Base-by-base conservation (phyloP, 2,329 filamentous ascomycete species). In the Rhexocercosporidium sp. region DNA sequence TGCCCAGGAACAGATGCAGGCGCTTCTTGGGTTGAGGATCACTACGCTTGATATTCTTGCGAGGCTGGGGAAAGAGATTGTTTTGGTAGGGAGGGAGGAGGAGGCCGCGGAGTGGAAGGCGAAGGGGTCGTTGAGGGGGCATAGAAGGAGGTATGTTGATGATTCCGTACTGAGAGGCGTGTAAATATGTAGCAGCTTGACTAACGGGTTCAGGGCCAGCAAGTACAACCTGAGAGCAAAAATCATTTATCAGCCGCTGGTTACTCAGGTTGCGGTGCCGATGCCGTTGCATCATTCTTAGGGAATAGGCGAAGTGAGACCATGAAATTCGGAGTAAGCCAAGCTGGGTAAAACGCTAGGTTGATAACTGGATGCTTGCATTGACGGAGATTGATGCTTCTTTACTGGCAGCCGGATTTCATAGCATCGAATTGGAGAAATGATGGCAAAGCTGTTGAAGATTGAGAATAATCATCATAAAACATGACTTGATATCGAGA, bases 21-120 rank as follows among this genome's bases (percentile, higher is more conserved):
- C 49, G 2, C 22, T 63, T 34, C 22, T 54, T 1, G 61, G 61
- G 25, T 27, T 63, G 47, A 37, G 49, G 22, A 22, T 63, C 20
- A 63, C 61, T 6, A 63, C 61, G 34, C 34, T 63, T 31, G 61
- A 63, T 31, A 27, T 56, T 18, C 20, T 63, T 34, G 61, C 47
- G 11, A 53, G 49, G 20, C 20, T 63, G 22, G 61, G 27, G n/a
- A 54, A 18, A 25, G 37, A 56, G 47, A 12, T 56, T 12, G 20
- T 11, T 12, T 18, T 16, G 2, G 22, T 22, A 3, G 37, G 25
- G 25, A 34, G 18, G 20, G 34, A 27, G 34, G 61, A 63, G 7
- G 22, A 63, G 16, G 49, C 7, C 1, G 7, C 11, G 9, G 34
- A 27, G 7, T 60, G n/a, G 25, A 54, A 31, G 31, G 47, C 16